phyloP scores from a whole-genome alignment of 2,329 filamentous ascomycete genomes.

The Cordyceps tenuipes region DNA sequence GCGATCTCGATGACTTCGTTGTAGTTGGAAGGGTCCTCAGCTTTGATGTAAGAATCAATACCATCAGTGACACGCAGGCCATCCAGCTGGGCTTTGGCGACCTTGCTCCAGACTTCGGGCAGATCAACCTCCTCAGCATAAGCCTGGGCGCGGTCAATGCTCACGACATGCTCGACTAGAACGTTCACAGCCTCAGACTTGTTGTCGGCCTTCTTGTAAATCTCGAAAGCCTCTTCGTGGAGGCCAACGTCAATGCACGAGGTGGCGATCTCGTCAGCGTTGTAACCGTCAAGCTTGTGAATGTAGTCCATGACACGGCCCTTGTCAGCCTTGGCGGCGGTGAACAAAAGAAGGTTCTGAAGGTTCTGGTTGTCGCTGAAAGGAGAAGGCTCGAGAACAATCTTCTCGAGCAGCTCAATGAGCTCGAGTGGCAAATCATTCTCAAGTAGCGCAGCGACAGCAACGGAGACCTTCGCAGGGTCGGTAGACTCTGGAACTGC shows the following conservation, averaged over 20 bases:
- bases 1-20: conserved; percentile 93
- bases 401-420: conserved; percentile 97
- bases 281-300: conserved; percentile 80
- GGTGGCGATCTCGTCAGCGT: conserved; percentile 82
- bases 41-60: conserved; percentile 96
- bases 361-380: conserved; percentile 97
- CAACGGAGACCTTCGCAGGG: conserved; percentile 88
- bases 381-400: conserved; percentile 96
- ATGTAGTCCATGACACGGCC: conserved; percentile 93
- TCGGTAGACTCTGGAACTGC: conserved; percentile 90
- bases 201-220: conserved; percentile 95
- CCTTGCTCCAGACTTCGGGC: conserved; percentile 95
- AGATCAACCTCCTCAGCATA: conserved; percentile 92
- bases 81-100: conserved; percentile 95
- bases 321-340: conserved; percentile 94
- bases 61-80: conserved; percentile 86
- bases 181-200: conserved; percentile 82
- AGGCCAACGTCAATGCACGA: conserved; percentile 93
- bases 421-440: conserved; percentile 88
- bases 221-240: conserved; percentile 94
- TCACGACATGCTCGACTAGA: conserved; percentile 91
- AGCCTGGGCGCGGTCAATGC: conserved; percentile 92
- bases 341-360: conserved; percentile 93
- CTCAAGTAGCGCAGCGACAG: conserved; percentile 85
- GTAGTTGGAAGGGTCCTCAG: conserved; percentile 87